phyloP scores from a whole-genome alignment of 345 rosid genomes.

The Fremontodendron californicum region DNA sequence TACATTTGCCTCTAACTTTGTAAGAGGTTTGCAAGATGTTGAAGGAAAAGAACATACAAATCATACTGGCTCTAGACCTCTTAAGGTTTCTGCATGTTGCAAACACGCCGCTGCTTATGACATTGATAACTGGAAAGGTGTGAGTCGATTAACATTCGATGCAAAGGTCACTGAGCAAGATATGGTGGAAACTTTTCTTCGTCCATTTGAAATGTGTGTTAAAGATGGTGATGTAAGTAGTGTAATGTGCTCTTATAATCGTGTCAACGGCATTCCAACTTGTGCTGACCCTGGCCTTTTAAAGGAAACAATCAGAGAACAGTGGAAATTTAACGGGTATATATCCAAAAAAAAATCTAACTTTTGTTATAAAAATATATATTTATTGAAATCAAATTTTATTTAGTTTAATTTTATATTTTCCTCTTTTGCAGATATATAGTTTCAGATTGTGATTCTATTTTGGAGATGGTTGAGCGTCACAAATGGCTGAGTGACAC shows the following conservation, averaged over 20 bases:
- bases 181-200: slow-evolving; percentile 48
- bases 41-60: neutral
- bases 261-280: slow-evolving; percentile 52
- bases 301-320: slow-evolving; percentile 30
- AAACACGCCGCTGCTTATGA: slow-evolving; percentile 60
- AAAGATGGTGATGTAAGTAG: slow-evolving; percentile 37
- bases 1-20: slow-evolving; percentile 38
- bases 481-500: slow-evolving; percentile 35
- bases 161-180: slow-evolving; percentile 53
- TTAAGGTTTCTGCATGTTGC: slow-evolving; percentile 50
- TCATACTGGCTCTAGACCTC: slow-evolving; percentile 21
- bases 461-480: slow-evolving; percentile 15
- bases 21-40: slow-evolving; percentile 49
- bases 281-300: slow-evolving; percentile 49
- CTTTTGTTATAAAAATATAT: neutral
- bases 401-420: neutral
- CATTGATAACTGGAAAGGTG: slow-evolving; percentile 50
- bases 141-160: slow-evolving; percentile 36
- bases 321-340: slow-evolving; percentile 60
- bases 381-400: neutral
- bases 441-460: slow-evolving; percentile 52
- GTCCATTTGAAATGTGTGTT: slow-evolving; percentile 47
- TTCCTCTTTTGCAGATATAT: slow-evolving; percentile 36
- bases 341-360: neutral
- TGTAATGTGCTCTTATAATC: slow-evolving; percentile 52